phyloP scores from a whole-genome alignment of 441 rosid genomes.

The Flueggea neowawraea region DNA sequence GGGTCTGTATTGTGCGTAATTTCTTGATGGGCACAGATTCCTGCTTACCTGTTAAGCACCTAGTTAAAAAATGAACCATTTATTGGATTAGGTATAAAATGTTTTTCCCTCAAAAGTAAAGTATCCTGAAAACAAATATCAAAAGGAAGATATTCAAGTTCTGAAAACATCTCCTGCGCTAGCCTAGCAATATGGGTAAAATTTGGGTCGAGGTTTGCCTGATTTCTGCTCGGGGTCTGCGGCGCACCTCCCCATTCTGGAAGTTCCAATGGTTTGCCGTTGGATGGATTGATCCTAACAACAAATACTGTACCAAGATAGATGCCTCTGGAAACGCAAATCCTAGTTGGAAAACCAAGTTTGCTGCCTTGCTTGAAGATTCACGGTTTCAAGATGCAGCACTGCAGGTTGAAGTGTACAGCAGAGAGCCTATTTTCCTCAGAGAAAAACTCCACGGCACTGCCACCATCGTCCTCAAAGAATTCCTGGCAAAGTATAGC shows the following conservation, averaged over 20 bases:
- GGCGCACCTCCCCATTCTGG: conserved; percentile 61
- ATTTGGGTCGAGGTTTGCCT: conserved; percentile 65
- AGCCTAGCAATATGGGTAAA: conserved; percentile 47
- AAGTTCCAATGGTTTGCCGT: conserved; percentile 93
- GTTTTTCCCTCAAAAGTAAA: no score
- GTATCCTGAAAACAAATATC: no score
- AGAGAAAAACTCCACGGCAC: conserved; percentile 76
- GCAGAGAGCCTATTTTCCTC: conserved; percentile 90
- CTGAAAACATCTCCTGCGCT: no score
- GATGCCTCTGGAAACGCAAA: conserved; percentile 63
- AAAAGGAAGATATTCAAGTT: no score
- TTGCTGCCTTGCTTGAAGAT: conserved; percentile 56
- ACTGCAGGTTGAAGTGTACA: conserved; percentile 67
- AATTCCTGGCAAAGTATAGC: conserved; percentile 55
- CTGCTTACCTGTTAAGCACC: no score
- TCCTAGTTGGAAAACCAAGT: conserved; percentile 81
- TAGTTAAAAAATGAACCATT: no score
- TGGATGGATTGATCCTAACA: conserved; percentile 85
- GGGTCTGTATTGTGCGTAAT: no score
- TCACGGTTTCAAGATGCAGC: conserved; percentile 44
- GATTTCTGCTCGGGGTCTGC: conserved; percentile 84
- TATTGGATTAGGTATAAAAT: no score
- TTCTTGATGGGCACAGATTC: no score
- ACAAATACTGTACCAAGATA: conserved; percentile 77
- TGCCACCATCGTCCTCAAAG: conserved; percentile 61